Percentiles rank a stretch among this genome's conserved stretches.
These are phyloP conservation scores for Pythium guiyangense DNA, from an alignment of 352 stramenopile species.

Conservation along the genomic window DNA sequence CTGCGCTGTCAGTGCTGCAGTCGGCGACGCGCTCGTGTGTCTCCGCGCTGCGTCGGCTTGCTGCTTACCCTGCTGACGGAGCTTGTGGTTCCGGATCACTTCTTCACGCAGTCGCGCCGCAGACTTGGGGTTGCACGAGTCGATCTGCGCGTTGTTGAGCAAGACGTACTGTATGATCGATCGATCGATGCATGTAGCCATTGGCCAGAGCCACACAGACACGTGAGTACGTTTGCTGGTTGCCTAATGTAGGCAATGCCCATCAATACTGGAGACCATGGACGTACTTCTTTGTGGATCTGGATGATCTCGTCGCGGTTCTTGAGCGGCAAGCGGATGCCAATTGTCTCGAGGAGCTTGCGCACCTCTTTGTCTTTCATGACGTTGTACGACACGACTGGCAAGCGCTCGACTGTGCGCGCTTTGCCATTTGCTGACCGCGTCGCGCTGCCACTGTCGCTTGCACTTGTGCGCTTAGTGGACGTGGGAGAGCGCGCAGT, in stretches of 20 bases:
- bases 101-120: constrained; percentile 54
- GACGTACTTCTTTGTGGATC: constrained; percentile 83
- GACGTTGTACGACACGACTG: constrained; percentile 78
- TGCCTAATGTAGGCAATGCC: too few species aligned
- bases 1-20: constrained; percentile 31
- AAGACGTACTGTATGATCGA: constrained; percentile 56
- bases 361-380: constrained; percentile 84
- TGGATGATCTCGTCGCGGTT: constrained; percentile 84
- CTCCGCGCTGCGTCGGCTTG: constrained; percentile 28
- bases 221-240: background rate
- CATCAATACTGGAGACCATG: too few species aligned
- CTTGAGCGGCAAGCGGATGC: constrained; percentile 51
- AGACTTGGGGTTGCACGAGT: constrained; percentile 76
- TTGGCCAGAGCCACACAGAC: too few species aligned
- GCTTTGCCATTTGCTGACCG: constrained; percentile 7
- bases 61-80: constrained; percentile 66
- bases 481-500: background rate
- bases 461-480: constrained; percentile 1
- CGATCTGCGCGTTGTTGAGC: constrained; percentile 72
- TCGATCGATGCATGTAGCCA: too few species aligned
- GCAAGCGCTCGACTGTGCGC: constrained; percentile 42
- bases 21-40: constrained; percentile 21
- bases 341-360: constrained; percentile 71
- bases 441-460: background rate
- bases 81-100: constrained; percentile 63